These are phyloP conservation scores for Coemansia sp. DNA, from an alignment of 192 early-diverging fungal species.

Conservation along the genomic window DNA sequence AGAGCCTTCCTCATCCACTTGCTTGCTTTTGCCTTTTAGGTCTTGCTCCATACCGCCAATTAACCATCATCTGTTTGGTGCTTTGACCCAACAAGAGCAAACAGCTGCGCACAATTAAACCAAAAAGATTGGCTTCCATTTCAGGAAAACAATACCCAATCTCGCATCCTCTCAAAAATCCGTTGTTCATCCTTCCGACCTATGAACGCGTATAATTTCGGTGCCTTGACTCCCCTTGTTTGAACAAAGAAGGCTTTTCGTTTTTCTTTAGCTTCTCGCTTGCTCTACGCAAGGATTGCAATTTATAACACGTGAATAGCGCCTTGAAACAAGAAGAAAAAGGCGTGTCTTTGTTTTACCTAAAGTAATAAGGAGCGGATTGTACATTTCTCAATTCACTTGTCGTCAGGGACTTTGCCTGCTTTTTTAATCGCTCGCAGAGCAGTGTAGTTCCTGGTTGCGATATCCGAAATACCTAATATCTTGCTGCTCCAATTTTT, in stretches of 20 bases:
- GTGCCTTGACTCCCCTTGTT: not conserved
- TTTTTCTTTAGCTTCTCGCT: not conserved
- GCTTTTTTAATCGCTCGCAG: not conserved
- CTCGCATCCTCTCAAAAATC: not conserved
- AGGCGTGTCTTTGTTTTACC: not conserved
- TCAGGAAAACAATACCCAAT: not conserved
- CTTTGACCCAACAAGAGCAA: not conserved
- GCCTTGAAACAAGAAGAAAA: slow-evolving; percentile 9
- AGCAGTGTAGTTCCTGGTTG: not conserved
- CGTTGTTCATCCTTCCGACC: not conserved
- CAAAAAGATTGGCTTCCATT: not conserved
- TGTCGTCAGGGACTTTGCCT: not conserved
- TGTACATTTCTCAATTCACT: not conserved
- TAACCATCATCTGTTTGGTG: not conserved
- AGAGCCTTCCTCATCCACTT: not conserved
- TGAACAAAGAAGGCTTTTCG: not conserved
- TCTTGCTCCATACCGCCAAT: not conserved
- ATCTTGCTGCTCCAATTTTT: not conserved
- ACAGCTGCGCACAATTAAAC: not conserved
- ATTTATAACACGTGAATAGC: slow-evolving; percentile 14
- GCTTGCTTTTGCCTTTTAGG: not conserved
- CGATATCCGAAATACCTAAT: not conserved
- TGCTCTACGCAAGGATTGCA: slow-evolving; percentile 10
- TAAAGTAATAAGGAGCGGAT: not conserved
- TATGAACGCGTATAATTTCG: not conserved